Base-by-base conservation (phyloP, 805 yeast genomes). In the Wickerhamiella musiphila region DNA sequence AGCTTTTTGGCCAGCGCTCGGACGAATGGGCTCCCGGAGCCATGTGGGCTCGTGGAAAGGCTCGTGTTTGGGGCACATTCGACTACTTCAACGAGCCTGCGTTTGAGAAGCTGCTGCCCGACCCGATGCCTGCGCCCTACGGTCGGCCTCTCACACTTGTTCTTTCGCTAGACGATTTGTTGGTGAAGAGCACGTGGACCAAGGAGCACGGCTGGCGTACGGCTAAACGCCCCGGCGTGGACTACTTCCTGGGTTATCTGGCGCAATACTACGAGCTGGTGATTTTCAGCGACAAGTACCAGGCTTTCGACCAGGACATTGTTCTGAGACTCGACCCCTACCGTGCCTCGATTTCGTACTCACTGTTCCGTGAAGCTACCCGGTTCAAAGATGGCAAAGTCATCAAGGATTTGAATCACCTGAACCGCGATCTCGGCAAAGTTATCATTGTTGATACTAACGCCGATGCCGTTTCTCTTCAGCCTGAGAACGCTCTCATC, bases 171-270 rank as follows among this genome's bases (percentile, higher is more conserved):
- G 98, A 90, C 47, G 98, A 90, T 49, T 60, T 90, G 38, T 66
- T 90, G 50, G 70, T 86, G 35, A 94, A 90, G 54, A 73, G 93
- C 24, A 79, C 77, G 40, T 90, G 98, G 98, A 69, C 79, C 35
- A 70, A 81, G 44, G 72, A 79, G 55, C 66, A 71, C 51, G 98
- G 98, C 34, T 90, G 99, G 99, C 75, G 90, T 60, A 86, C 95
- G 11, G 96, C 94, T 19, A 90, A 90, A 65, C 81, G 99, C 62
- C 96, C 98, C 21, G 99, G 98, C 40, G 73, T 82, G 39, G 98
- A 92, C 56, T 90, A 90, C 63, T 90, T 90, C 60, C 61, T 90
- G 52, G 94, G 93, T 18, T 90, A 90, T 57, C 63, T 90, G 46
- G 78, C 94, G 6, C 93, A 81, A 59, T 86, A 83, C 63, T 90